These are phyloP conservation scores for Chlorella sp. DNA, from an alignment of 139 green algal species.

Conservation along the genomic window DNA sequence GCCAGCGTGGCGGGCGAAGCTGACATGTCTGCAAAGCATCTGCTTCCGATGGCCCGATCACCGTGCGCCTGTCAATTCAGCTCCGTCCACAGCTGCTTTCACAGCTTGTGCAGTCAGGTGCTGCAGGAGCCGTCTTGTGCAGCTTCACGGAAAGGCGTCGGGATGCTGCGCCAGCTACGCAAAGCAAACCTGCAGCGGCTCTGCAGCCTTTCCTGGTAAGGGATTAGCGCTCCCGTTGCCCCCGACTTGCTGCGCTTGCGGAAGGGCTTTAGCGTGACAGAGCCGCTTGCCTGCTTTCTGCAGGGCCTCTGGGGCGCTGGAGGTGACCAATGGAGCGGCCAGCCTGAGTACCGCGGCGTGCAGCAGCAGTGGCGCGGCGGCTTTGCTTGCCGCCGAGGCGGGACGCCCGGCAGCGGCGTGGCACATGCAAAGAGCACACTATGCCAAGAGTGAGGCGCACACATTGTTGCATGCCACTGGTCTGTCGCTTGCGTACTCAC, in stretches of 20 bases:
- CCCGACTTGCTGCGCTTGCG: not conserved
- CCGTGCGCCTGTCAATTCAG: too few relatives aligned
- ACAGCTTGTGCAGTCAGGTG: too few relatives aligned
- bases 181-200: not conserved
- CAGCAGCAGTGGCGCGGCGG: not conserved
- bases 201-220: not conserved
- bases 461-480: not conserved
- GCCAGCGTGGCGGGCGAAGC: too few relatives aligned
- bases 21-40: too few relatives aligned
- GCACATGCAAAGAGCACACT: not conserved
- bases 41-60: too few relatives aligned
- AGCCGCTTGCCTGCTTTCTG: not conserved
- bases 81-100: too few relatives aligned
- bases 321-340: not conserved
- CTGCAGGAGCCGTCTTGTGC: too few relatives aligned
- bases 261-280: not conserved
- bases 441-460: not conserved
- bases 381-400: not conserved
- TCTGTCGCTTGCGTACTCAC: not conserved
- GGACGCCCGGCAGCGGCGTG: not conserved
- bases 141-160: not conserved
- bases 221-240: not conserved
- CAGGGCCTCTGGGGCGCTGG: not conserved
- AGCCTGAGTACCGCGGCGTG: not conserved
- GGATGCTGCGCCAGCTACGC: slow-evolving; percentile 12